Evolutionary conservation across 2,329 filamentous ascomycete species (phyloP).

Genomic region (Aureobasidium sp.): DNA sequence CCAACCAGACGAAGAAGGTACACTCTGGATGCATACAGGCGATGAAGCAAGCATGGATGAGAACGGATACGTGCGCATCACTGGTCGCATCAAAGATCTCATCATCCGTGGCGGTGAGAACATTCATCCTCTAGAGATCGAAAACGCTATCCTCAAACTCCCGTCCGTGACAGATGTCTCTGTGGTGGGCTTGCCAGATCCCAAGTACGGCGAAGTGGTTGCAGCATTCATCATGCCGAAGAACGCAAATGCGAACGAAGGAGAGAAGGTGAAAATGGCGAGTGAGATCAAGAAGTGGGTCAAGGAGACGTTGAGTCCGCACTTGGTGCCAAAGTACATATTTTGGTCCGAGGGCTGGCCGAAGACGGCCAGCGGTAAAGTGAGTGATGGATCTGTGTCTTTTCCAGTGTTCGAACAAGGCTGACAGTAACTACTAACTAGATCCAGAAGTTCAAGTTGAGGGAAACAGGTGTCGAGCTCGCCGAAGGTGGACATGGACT

Average conservation of each 20-base stretch:
- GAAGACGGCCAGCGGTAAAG: conserved; percentile 88
- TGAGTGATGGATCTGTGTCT: neutral
- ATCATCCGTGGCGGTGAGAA: conserved; percentile 96
- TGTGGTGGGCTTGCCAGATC: conserved; percentile 76
- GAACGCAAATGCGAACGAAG: conserved; percentile 26
- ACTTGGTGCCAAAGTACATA: conserved; percentile 74
- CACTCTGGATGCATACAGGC: conserved; percentile 81
- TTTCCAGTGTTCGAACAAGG: too few relatives aligned
- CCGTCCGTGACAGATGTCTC: conserved; percentile 39
- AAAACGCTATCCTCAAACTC: conserved; percentile 45
- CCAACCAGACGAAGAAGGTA: conserved; percentile 46
- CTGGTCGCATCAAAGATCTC: conserved; percentile 85
- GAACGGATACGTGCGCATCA: conserved; percentile 80
- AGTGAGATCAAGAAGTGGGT: conserved; percentile 66
- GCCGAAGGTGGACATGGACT: conserved; percentile 27
- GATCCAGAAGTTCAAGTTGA: conserved; percentile 87
- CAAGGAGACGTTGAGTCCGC: conserved; percentile 56
- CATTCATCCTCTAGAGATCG: conserved; percentile 86
- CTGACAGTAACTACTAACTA: neutral
- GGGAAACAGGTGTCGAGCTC: conserved; percentile 51
- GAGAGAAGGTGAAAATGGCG: conserved; percentile 26
- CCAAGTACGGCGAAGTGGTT: conserved; percentile 76
- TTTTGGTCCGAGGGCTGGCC: conserved; percentile 78
- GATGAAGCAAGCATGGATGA: conserved; percentile 83
- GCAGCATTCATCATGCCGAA: conserved; percentile 67